Percentiles rank a stretch among this genome's conserved stretches.
Conservation (phyloP, 2,329 filamentous ascomycete species). For the Neopestalotiopsis rosae region DNA sequence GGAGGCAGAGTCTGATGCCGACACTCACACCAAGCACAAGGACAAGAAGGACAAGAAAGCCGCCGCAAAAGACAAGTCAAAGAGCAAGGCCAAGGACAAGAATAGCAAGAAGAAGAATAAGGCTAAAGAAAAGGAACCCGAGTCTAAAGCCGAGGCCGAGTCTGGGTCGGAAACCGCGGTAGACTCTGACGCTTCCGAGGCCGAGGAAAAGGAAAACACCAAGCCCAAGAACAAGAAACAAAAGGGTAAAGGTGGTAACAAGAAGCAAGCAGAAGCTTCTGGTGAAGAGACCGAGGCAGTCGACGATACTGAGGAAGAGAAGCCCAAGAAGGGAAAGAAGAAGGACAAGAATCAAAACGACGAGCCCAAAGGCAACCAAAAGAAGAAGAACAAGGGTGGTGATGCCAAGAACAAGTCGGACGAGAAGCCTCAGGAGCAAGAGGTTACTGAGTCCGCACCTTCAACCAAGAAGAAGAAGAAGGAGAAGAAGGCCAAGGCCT, state of each 20-base stretch:
- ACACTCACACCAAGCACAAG: conserved; percentile 18
- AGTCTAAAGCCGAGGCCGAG: conserved; percentile 12
- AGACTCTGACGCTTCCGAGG: conserved; percentile 24
- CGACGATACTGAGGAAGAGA: not conserved
- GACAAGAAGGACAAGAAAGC: conserved; percentile 28
- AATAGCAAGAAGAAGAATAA: conserved; percentile 19
- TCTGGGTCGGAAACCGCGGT: conserved; percentile 18
- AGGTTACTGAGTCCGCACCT: conserved; percentile 7
- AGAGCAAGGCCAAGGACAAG: conserved; percentile 17
- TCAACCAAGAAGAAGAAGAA: conserved; percentile 9
- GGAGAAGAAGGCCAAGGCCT: conserved; percentile 4
- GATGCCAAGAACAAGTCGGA: not conserved
- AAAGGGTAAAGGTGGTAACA: conserved; percentile 18
- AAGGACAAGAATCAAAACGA: conserved; percentile 18
- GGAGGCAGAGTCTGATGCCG: conserved; percentile 16
- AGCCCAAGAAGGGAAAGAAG: conserved; percentile 15
- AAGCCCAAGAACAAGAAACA: conserved; percentile 20
- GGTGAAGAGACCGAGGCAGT: conserved; percentile 9
- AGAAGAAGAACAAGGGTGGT: conserved; percentile 37
- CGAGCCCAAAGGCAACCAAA: conserved; percentile 90
- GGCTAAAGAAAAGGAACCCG: conserved; percentile 15
- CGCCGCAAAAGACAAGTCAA: conserved; percentile 23
- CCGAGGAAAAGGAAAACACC: conserved; percentile 20
- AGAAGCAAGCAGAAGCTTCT: conserved; percentile 6
- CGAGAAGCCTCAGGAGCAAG: not conserved